phyloP scores from a whole-genome alignment of 164 flowering plant species.

The Vitis riparia region DNA sequence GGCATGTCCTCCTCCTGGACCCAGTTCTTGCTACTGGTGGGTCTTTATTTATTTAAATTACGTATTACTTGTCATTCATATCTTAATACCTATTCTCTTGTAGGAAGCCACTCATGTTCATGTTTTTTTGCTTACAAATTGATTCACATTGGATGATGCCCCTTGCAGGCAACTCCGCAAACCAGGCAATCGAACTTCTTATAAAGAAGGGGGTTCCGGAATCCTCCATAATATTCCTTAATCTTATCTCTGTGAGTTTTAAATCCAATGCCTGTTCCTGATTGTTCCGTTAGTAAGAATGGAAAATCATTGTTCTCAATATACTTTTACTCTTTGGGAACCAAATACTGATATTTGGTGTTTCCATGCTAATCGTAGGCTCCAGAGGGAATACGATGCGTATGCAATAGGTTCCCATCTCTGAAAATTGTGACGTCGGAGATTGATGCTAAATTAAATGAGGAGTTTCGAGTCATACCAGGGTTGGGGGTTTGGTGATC shows the following conservation, averaged over 20 bases:
- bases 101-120: too few relatives aligned
- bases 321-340: too few relatives aligned
- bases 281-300: too few relatives aligned
- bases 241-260: constrained; percentile 69
- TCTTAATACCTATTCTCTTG: too few relatives aligned
- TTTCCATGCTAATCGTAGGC: constrained; percentile 37
- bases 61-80: too few relatives aligned
- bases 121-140: constrained; percentile 1
- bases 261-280: not conserved
- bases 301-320: too few relatives aligned
- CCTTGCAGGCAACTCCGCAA: constrained; percentile 68
- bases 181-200: constrained; percentile 63
- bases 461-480: constrained; percentile 65
- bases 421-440: constrained; percentile 74
- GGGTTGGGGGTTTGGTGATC: constrained; percentile 85
- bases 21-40: constrained; percentile 71
- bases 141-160: not conserved
- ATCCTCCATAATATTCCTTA: constrained; percentile 68
- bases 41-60: not conserved
- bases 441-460: constrained; percentile 57
- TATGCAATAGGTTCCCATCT: constrained; percentile 63
- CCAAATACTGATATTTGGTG: too few relatives aligned
- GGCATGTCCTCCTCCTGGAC: constrained; percentile 70
- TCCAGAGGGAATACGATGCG: constrained; percentile 68
- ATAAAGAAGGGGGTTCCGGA: constrained; percentile 71